Conservation (phyloP, 2,329 filamentous ascomycete genomes). For the Colletotrichum zoysiae region DNA sequence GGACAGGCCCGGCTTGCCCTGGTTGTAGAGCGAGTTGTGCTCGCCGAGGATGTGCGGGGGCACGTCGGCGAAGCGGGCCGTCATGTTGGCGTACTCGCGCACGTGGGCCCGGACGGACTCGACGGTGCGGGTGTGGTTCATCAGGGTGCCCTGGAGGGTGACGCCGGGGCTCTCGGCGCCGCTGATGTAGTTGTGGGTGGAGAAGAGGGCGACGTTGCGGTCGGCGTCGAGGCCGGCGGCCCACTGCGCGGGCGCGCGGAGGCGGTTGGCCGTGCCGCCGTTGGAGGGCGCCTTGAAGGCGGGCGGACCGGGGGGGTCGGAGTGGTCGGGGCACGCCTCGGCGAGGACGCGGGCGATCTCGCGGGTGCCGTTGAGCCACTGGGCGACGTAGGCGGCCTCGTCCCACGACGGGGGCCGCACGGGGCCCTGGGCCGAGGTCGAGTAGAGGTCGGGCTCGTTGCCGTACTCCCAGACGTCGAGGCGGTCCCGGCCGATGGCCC, state of each 20-base stretch:
- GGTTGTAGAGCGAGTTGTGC: slow-evolving; percentile 72
- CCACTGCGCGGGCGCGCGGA: slow-evolving; percentile 66
- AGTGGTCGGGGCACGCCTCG: slow-evolving; percentile 64
- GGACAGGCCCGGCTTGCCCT: slow-evolving; percentile 71
- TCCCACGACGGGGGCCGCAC: slow-evolving; percentile 66
- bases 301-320: slow-evolving; percentile 57
- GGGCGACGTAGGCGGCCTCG: slow-evolving; percentile 66
- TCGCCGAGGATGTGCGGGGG: slow-evolving; percentile 71
- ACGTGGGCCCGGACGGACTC: slow-evolving; percentile 62
- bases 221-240: slow-evolving; percentile 64
- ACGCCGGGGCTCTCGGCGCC: slow-evolving; percentile 70
- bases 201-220: slow-evolving; percentile 64
- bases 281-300: slow-evolving; percentile 71
- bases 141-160: slow-evolving; percentile 71
- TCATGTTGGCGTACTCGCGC: slow-evolving; percentile 59
- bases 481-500: slow-evolving; percentile 63
- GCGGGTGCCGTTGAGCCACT: slow-evolving; percentile 69
- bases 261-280: slow-evolving; percentile 62
- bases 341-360: slow-evolving; percentile 61
- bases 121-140: slow-evolving; percentile 71
- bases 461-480: slow-evolving; percentile 72
- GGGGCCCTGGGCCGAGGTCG: slow-evolving; percentile 62
- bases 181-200: slow-evolving; percentile 74
- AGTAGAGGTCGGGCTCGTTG: slow-evolving; percentile 73
- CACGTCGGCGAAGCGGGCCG: slow-evolving; percentile 56